A percentile compares a stretch with the other conserved stretches of the same genome.
Conservation (phyloP, 176 grass and related monocot genomes). For the Puccinellia tenuiflora region DNA sequence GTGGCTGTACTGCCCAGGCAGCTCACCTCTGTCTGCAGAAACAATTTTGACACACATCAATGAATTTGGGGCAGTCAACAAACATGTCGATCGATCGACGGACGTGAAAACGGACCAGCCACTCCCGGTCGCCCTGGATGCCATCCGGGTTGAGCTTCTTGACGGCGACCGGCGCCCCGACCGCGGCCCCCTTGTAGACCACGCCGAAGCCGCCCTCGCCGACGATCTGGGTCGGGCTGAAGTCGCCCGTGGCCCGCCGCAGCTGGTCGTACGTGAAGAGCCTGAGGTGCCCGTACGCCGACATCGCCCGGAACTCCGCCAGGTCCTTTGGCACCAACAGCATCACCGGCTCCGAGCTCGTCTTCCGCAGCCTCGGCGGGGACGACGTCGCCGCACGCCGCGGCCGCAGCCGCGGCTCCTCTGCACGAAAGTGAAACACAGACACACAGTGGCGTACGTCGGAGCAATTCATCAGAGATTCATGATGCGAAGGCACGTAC, state of each 20-base stretch:
- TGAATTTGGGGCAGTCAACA: not conserved
- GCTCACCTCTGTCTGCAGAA: constrained; percentile 63
- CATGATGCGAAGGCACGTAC: not conserved
- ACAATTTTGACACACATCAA: too few species aligned
- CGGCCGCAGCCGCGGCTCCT: not conserved
- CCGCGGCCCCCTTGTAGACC: constrained; percentile 50
- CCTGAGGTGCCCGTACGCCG: constrained; percentile 42
- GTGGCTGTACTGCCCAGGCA: constrained; percentile 62
- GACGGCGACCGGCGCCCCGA: constrained; percentile 42
- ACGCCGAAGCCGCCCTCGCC: constrained; percentile 84
- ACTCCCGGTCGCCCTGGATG: constrained; percentile 81
- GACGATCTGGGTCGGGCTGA: constrained; percentile 45
- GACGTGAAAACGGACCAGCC: constrained; percentile 43
- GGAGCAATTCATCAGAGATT: not conserved
- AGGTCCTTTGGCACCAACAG: constrained; percentile 57
- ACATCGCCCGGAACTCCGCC: constrained; percentile 56
- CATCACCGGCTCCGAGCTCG: constrained; percentile 41
- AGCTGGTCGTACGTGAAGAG: constrained; percentile 67
- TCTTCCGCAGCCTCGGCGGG: constrained; percentile 39
- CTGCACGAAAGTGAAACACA: not conserved
- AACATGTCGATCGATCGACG: not conserved
- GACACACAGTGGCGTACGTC: not conserved
- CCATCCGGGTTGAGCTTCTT: constrained; percentile 65
- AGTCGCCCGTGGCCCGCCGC: constrained; percentile 40
- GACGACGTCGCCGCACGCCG: not conserved